Base-by-base conservation (phyloP, 2,329 filamentous ascomycete genomes). In the Magnaporthiopsis rhizophila region DNA sequence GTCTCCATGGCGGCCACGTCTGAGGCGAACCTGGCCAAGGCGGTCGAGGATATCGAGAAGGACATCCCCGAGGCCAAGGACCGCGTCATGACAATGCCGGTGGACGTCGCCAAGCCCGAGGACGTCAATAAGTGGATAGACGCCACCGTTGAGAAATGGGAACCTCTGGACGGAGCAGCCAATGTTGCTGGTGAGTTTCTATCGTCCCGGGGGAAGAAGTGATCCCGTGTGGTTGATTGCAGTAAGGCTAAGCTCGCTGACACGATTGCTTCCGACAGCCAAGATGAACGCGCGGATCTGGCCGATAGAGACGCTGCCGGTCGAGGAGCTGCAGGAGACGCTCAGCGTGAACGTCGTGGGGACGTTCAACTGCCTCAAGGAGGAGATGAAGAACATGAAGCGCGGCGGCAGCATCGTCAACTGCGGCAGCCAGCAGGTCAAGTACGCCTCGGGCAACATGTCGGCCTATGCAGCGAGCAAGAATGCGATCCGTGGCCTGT, bases 321-420 rank as follows among this genome's bases (percentile, higher is more conserved):
- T 70, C 18, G 45, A 65, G 50, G 66, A 67, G 34, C 61, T 65
- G 62, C 64, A 67, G 53, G 65, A 67, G 45, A 65, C 65, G 30
- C 63, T 68, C 24, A 62, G 61, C 15, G 66, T 70, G 53, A 70
- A 70, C 64, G 62, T 67, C 45, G 58, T 59, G 15, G 24, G 58
- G 13, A 32, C 65, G 5, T 61, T 67, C 62, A 34, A 65, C 63
- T 65, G 66, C 64, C 32, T 67, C 59, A 45, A 64, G 59, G 62
- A 67, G 18, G 61, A 69, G 62, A 65, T 69, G 11, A 64, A 64
- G 59, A 36, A 64, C 50, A 79, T 81, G 65, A 69, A 68, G 36
- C 68, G 69, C 12, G 71, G 72, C 1, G 78, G 77, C 0, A 78
- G 77, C 67, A 79, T 82, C 61, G 79, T 81, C 61, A 80, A 77